Evolutionary conservation across 805 yeast species (phyloP), one percentile per base, ranked within the genome.

Genomic region (Barnettozyma populi): DNA sequence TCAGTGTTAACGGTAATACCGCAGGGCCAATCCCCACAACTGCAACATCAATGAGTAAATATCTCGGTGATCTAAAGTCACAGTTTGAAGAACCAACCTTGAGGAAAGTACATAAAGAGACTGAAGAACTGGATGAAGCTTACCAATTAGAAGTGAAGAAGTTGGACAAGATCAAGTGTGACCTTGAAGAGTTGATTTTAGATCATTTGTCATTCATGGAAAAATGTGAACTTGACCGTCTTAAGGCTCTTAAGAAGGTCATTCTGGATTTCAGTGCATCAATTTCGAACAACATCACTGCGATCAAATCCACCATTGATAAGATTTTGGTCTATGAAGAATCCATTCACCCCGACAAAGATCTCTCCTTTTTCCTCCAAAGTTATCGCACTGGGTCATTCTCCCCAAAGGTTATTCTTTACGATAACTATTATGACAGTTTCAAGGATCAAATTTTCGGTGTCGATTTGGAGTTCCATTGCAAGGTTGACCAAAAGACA

Each of bases 151-250:
- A 75, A 44, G 82, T 86, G 9, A 64, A 69, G 40, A 76, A 74
- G 36, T 70, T 86, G 53, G 96, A 88, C 59, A 70, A 72, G 39
- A 64, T 78, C 13, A 73, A 95, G 49, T 84, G 94, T 63, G 80
- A 79, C 41, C 72, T 86, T 41, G 96, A 89, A 63, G 92, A 85
- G 58, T 61, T 76, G 31, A 72, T 84, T 48, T 75, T 84, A 62
- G 90, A 84, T 55, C 90, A 86, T 59, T 69, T 84, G 44, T 66
- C 81, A 20, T 86, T 84, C 61, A 80, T 88, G 86, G 92, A 87
- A 62, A 77, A 82, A 57, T 87, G 94, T 67, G 96, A 88, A 66
- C 64, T 78, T 32, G 95, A 88, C 65, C 75, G 96, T 53, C 70
- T 86, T 50, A 74, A 75, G 53, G 94, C 94, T 0, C 68, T 88